These are phyloP conservation scores for Hapsidospora chrysogenum DNA, from an alignment of 495 filamentous ascomycete species.

Conservation along the genomic window DNA sequence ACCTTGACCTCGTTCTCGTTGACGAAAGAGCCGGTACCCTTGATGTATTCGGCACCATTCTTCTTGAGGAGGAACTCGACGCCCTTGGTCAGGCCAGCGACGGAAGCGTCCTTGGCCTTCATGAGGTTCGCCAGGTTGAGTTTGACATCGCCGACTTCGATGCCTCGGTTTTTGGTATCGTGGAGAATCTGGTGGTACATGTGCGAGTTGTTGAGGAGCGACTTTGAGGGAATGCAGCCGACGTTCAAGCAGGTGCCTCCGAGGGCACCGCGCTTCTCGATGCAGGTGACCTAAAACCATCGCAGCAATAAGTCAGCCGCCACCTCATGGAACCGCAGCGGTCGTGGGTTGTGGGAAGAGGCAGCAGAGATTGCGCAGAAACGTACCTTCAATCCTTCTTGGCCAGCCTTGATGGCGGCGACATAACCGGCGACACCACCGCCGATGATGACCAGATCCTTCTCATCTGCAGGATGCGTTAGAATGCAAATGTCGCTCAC, in stretches of 20 bases:
- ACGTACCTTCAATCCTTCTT: conserved; percentile 87
- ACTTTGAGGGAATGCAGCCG: conserved; percentile 98
- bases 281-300: conserved; percentile 82
- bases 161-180: conserved; percentile 93
- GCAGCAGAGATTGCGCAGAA: not conserved
- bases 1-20: conserved; percentile 88
- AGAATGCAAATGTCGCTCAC: conserved; percentile 8
- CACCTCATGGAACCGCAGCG: conserved; percentile 9
- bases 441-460: conserved; percentile 87
- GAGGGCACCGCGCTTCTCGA: conserved; percentile 92
- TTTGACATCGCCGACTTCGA: conserved; percentile 84
- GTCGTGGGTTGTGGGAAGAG: not conserved
- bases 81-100: conserved; percentile 82
- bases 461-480: conserved; percentile 44
- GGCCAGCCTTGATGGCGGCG: conserved; percentile 95
- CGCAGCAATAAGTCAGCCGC: not conserved
- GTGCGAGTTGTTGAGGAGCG: conserved; percentile 98
- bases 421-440: conserved; percentile 98
- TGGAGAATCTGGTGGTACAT: conserved; percentile 96
- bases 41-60: conserved; percentile 93
- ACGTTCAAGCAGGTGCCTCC: conserved; percentile 98
- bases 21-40: conserved; percentile 73
- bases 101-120: conserved; percentile 92
- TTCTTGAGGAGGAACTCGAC: conserved; percentile 98
- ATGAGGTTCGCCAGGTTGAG: conserved; percentile 91